Base-by-base conservation (phyloP, 1,284 basidiomycete genomes). In the Cystobasidium sp. region DNA sequence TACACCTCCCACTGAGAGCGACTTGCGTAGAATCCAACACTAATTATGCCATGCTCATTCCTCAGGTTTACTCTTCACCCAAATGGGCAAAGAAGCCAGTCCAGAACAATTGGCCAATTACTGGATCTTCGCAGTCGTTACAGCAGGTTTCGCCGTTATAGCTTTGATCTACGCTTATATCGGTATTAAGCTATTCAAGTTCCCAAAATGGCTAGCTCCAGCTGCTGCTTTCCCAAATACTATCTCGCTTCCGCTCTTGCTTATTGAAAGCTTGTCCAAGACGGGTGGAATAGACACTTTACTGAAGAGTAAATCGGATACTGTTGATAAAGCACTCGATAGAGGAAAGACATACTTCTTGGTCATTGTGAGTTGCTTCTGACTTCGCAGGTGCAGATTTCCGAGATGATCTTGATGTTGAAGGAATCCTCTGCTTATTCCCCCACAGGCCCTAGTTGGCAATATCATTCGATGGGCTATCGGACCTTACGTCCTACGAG, bases 31-130 rank as follows among this genome's bases (percentile, higher is more conserved):
- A 31, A 31, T 31, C 1, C 5, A 31, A 5, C 5, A 49, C n/a
- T 49, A 6, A 49, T 14, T 49, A 1, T 6, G 14, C 2, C n/a
- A 49, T 10, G 18, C 14, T 24, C n/a, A 20, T 1, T 14, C 9
- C 20, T 12, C 82, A 4, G 79, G 77, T 37, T 76, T 83, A 18
- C 78, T 83, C 10, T 83, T 83, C 76, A 79, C 79, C 39, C 81
- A 83, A 68, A 82, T 83, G 49, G 82, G 82, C 1, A 81, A 82
- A 6, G 70, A 81, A 22, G 79, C 82, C 16, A 80, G 79, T 4
- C 78, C 77, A 53, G 61, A 75, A 18, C 81, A 82, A 53, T 68
- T 83, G 1, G 78, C 78, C 59, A 72, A 80, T 4, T 82, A 81
- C 63, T 81, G 80, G 80, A 78, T 80, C 64, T 81, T 82, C 62